Evolutionary conservation across 805 yeast genomes (phyloP).

Genomic region (Candida parachauliodes): DNA sequence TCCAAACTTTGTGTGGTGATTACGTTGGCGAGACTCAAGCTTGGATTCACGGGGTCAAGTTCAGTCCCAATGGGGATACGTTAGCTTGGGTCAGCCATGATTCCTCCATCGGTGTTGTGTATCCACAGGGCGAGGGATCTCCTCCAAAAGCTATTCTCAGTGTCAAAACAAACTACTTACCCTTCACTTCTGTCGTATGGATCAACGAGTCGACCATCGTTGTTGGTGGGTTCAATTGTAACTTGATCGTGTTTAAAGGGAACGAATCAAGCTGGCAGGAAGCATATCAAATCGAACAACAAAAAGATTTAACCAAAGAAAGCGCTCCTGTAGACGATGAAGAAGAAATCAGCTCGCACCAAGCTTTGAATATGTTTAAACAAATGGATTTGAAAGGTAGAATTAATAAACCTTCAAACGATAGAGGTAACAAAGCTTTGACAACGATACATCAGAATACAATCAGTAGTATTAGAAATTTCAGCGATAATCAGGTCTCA

Average conservation of each 20-base stretch:
- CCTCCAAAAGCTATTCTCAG: conserved; percentile 60
- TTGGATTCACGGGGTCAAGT: conserved; percentile 89
- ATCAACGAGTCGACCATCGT: conserved; percentile 62
- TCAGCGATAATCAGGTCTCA: conserved; percentile 46
- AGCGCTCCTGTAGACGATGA: conserved; percentile 29
- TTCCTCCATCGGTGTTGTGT: conserved; percentile 74
- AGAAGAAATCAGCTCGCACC: conserved; percentile 61
- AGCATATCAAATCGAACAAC: conserved; percentile 52
- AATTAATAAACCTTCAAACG: conserved; percentile 38
- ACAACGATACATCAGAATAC: conserved; percentile 90
- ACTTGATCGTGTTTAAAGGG: conserved; percentile 82
- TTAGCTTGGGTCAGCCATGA: conserved; percentile 86
- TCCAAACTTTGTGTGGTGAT: conserved; percentile 87
- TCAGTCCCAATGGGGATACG: conserved; percentile 75
- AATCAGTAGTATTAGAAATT: conserved; percentile 60
- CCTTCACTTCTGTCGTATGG: conserved; percentile 76
- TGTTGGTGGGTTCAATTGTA: conserved; percentile 91
- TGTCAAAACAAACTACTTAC: conserved; percentile 66
- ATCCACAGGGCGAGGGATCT: conserved; percentile 63
- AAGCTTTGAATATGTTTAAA: conserved; percentile 89
- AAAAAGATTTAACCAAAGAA: conserved; percentile 43
- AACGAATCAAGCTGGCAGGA: conserved; percentile 61
- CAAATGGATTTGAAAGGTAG: conserved; percentile 95
- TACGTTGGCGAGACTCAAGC: conserved; percentile 65
- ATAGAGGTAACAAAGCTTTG: conserved; percentile 35